Evolutionary conservation across 805 yeast genomes (phyloP).

Genomic region (Metschnikowia koreensis): DNA sequence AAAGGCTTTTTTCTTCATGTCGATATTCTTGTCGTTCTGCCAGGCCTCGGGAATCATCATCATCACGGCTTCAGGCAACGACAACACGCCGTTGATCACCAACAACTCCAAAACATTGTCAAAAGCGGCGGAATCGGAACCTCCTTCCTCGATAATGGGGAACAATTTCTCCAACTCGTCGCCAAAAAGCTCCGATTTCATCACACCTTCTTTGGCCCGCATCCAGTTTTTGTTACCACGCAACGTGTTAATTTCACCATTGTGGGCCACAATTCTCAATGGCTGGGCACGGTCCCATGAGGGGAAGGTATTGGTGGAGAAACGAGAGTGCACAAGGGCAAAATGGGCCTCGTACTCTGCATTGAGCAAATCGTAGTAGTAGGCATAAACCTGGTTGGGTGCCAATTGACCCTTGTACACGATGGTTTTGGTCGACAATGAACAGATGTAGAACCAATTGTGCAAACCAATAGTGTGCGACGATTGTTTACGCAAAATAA

Average conservation of each 20-base stretch:
- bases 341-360: slow-evolving; percentile 93
- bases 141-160: slow-evolving; percentile 97
- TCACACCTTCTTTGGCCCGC: slow-evolving; percentile 97
- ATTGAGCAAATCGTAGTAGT: slow-evolving; percentile 88
- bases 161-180: slow-evolving; percentile 87
- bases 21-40: slow-evolving; percentile 86
- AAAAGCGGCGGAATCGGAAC: slow-evolving; percentile 96
- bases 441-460: slow-evolving; percentile 97
- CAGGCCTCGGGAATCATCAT: slow-evolving; percentile 96
- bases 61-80: slow-evolving; percentile 97
- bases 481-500: slow-evolving; percentile 83
- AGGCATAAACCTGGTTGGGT: slow-evolving; percentile 92
- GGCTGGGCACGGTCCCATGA: slow-evolving; percentile 99
- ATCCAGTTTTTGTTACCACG: slow-evolving; percentile 99
- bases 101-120: slow-evolving; percentile 92
- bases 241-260: slow-evolving; percentile 96
- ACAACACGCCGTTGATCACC: slow-evolving; percentile 85
- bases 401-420: slow-evolving; percentile 98
- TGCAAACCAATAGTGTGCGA: slow-evolving; percentile 89
- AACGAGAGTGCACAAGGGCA: slow-evolving; percentile 94
- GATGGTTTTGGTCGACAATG: slow-evolving; percentile 81
- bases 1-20: slow-evolving; percentile 88
- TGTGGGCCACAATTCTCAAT: slow-evolving; percentile 94
- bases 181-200: slow-evolving; percentile 83
- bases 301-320: slow-evolving; percentile 97